Conservation (phyloP, 75 land plant genomes). For the Larix kaempferi region DNA sequence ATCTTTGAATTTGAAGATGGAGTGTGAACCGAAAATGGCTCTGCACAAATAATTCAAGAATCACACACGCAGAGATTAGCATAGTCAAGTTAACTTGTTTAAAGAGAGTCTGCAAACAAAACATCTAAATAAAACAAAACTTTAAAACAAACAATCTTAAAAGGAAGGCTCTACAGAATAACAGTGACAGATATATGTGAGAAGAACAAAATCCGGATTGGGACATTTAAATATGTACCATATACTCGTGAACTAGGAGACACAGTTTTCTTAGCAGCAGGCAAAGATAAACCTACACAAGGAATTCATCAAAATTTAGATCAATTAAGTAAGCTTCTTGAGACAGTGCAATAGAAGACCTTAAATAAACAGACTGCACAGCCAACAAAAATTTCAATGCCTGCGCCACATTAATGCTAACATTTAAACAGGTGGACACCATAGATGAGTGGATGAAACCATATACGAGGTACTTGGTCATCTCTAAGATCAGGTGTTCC, state of each 20-base stretch:
- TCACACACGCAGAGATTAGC: too few relatives aligned
- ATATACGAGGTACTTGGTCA: not conserved
- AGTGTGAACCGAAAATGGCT: too few relatives aligned
- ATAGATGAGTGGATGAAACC: not conserved
- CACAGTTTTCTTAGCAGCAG: not conserved
- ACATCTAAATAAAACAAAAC: not conserved
- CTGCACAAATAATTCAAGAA: too few relatives aligned
- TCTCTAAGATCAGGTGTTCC: too few relatives aligned
- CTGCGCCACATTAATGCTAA: not conserved
- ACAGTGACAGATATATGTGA: too few relatives aligned
- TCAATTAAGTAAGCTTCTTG: not conserved
- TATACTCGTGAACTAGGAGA: not conserved
- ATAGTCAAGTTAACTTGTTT: too few relatives aligned
- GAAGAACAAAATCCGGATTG: not conserved
- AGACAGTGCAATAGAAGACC: not conserved
- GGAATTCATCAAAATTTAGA: not conserved
- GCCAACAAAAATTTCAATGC: not conserved
- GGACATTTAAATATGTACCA: not conserved
- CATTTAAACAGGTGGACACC: too few relatives aligned
- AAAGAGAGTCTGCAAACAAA: not conserved
- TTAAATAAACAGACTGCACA: not conserved
- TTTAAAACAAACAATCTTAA: not conserved
- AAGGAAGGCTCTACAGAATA: too few relatives aligned
- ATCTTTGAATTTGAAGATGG: conserved; percentile 1
- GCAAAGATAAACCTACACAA: not conserved